Evolutionary conservation across 441 rosid species (phyloP), one percentile per base, ranked within the genome.

Genomic region (Cnidoscolus chayamansa): DNA sequence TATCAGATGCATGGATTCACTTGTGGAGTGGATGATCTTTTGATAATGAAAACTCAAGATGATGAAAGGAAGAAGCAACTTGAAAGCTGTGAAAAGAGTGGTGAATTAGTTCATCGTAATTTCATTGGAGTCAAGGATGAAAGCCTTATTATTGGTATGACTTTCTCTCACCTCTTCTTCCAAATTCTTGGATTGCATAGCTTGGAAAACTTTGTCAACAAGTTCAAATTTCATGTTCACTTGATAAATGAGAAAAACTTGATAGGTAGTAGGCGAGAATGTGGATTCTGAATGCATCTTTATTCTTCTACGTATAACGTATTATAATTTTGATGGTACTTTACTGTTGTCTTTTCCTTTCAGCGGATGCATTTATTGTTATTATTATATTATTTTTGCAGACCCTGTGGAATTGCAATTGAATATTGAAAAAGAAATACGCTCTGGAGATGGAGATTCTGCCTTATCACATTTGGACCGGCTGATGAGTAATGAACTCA

Each of bases 21-120:
- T 3, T 96, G 99, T 85, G 99, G 99, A 74, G 93, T 96, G 66
- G 98, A 96, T 81, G 99, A 96, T 83, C 97, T 96, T 74, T 84
- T 96, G 81, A 82, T 96, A 70, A 72, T 81, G 79, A 83, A 87
- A 82, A 84, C 80, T 65, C 84, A 84, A 71, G 99, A 96, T 73
- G 76, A 67, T 73, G 83, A 79, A 83, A 88, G 99, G 84, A 84
- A 85, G 75, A 84, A 81, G 67, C 93, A 87, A 76, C 98, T 96
- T 76, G 88, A 89, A 82, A 80, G 78, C 70, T 87, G 93, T 81
- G 93, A 88, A 81, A 68, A 72, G 70, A 85, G 83, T 79, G 98
- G 97, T 71, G 90, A 87, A 82, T 82, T 71, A 70, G 89, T 90
- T 76, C 97, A 93, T 76, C 87, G 89, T 58, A 85, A 87, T 72